Evolutionary conservation across 768 basidiomycete species (phyloP).

Genomic region (Lactifluus subvellereus): DNA sequence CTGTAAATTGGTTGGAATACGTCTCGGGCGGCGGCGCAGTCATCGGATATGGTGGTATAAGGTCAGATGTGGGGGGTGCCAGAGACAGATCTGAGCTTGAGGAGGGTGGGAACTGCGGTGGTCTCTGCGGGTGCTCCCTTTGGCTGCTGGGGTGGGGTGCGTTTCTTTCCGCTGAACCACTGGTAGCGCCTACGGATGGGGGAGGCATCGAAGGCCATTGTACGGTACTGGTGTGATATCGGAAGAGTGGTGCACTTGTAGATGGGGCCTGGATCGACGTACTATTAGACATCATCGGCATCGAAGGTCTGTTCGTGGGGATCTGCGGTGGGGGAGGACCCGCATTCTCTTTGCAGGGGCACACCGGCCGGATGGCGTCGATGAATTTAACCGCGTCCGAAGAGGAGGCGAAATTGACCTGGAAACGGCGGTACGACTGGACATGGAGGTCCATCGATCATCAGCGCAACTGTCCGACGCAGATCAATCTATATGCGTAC

Average conservation of each 20-base stretch:
- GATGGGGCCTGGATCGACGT: not conserved
- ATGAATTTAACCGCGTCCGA: slow-evolving; percentile 51
- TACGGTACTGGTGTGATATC: not conserved
- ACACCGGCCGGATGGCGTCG: slow-evolving; percentile 56
- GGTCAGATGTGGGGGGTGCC: slow-evolving; percentile 4
- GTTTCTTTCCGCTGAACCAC: not conserved
- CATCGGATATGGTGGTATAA: not conserved
- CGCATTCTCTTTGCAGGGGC: slow-evolving; percentile 66
- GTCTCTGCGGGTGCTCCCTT: not conserved
- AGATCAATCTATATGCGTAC: slow-evolving; percentile 1
- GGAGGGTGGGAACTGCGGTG: not conserved
- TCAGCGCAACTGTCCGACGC: slow-evolving; percentile 1
- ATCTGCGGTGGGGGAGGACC: slow-evolving; percentile 26
- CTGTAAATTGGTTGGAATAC: not conserved
- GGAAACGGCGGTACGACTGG: slow-evolving; percentile 70
- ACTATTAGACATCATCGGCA: slow-evolving; percentile 13
- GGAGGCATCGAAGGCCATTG: slow-evolving; percentile 8
- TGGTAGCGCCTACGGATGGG: not conserved
- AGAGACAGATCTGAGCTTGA: slow-evolving; percentile 15
- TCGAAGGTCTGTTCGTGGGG: slow-evolving; percentile 23
- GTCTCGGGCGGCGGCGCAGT: not conserved
- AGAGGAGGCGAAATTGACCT: slow-evolving; percentile 57
- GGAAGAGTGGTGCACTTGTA: not conserved
- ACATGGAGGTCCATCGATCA: not conserved
- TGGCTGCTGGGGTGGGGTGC: not conserved